These are phyloP conservation scores for Pseudogymnoascus sp. DNA, from an alignment of 2,329 filamentous ascomycete genomes.

Conservation along the genomic window DNA sequence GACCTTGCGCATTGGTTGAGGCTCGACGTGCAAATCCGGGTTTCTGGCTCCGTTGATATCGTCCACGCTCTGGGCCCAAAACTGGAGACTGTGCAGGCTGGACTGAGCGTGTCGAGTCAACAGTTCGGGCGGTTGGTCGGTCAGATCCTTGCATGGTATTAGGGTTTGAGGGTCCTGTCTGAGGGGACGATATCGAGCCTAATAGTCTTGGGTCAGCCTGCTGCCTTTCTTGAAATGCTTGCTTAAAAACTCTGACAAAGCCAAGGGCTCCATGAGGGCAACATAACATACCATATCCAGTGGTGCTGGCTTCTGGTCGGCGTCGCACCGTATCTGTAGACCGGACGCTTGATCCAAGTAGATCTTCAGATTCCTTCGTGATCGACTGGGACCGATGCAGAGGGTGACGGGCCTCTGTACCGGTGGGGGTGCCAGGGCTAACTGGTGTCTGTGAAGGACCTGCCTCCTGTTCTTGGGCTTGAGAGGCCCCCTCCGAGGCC, in stretches of 20 bases:
- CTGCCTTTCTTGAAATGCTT: neutral
- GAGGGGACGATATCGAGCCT: constrained; percentile 7
- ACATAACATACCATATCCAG: constrained; percentile 44
- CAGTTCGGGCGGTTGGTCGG: constrained; percentile 22
- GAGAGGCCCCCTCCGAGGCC: neutral
- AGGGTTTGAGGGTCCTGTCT: neutral
- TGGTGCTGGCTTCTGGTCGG: constrained; percentile 40
- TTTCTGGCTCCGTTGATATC: constrained; percentile 42
- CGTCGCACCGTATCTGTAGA: constrained; percentile 54
- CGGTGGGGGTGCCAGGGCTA: constrained; percentile 33
- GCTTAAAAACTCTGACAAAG: neutral
- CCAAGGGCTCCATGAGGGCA: neutral
- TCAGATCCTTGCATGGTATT: constrained; percentile 16
- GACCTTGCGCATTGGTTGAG: constrained; percentile 63
- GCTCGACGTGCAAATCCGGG: constrained; percentile 65
- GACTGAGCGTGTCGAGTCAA: constrained; percentile 27
- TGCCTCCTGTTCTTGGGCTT: constrained; percentile 14
- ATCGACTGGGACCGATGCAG: constrained; percentile 24
- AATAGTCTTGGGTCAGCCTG: neutral
- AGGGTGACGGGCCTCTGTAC: constrained; percentile 44
- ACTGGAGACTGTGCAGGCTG: constrained; percentile 25
- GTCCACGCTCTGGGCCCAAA: constrained; percentile 28
- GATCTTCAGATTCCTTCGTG: constrained; percentile 34
- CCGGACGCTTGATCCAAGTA: constrained; percentile 47
- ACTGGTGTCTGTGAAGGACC: constrained; percentile 18